Evolutionary conservation across 2,329 filamentous ascomycete species (phyloP).

Genomic region (Juglanconis sp.): DNA sequence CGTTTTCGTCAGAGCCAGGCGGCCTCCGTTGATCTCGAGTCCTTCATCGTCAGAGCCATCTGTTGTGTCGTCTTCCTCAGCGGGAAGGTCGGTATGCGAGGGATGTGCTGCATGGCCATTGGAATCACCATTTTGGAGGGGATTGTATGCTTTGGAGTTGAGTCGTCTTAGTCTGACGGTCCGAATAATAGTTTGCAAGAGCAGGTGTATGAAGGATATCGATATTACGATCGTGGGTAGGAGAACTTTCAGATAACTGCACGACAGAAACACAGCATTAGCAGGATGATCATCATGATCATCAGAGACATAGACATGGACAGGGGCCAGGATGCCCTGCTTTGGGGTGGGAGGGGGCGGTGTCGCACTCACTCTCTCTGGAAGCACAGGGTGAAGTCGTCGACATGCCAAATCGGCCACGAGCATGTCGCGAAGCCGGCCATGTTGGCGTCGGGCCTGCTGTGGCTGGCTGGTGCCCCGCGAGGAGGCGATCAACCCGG

Average conservation of each 20-base stretch:
- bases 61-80: slow-evolving; percentile 31
- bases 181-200: slow-evolving; percentile 54
- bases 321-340: neutral
- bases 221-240: slow-evolving; percentile 71
- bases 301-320: slow-evolving; percentile 8
- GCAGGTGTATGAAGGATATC: slow-evolving; percentile 67
- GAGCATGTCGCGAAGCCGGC: slow-evolving; percentile 53
- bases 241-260: slow-evolving; percentile 74
- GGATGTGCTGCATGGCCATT: slow-evolving; percentile 33
- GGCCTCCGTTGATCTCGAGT: slow-evolving; percentile 53
- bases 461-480: neutral
- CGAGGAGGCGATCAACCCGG: neutral
- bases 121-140: slow-evolving; percentile 40
- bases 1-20: slow-evolving; percentile 56
- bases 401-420: slow-evolving; percentile 59
- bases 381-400: slow-evolving; percentile 64
- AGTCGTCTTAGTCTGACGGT: slow-evolving; percentile 48
- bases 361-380: slow-evolving; percentile 55
- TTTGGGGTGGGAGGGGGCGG: neutral
- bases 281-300: slow-evolving; percentile 8
- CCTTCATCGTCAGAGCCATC: slow-evolving; percentile 58
- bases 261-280: slow-evolving; percentile 8
- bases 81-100: slow-evolving; percentile 52
- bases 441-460: slow-evolving; percentile 11
- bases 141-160: slow-evolving; percentile 49